Evolutionary conservation across 352 stramenopile genomes (phyloP).

Genomic region (Globisporangium lucens): DNA sequence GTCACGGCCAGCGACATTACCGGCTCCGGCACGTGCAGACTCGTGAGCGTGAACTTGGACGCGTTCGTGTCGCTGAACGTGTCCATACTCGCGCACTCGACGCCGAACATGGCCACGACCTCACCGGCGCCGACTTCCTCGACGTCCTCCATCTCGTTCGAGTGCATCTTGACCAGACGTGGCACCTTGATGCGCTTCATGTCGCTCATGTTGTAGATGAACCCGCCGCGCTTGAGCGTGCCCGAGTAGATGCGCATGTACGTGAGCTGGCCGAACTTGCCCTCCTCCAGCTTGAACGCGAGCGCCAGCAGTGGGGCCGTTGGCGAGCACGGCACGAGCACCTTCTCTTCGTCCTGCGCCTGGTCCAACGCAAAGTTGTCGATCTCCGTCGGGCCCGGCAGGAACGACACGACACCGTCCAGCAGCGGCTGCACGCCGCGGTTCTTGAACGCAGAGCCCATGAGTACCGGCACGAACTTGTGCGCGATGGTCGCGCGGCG

Average conservation of each 20-base stretch:
- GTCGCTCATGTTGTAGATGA: constrained; percentile 88
- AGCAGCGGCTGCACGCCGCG: constrained; percentile 98
- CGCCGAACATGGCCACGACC: constrained; percentile 98
- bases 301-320: constrained; percentile 94
- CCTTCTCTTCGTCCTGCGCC: constrained; percentile 89
- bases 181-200: constrained; percentile 95
- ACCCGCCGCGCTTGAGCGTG: constrained; percentile 80
- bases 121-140: constrained; percentile 93
- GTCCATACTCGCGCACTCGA: constrained; percentile 99
- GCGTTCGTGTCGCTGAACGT: constrained; percentile 92
- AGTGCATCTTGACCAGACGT: constrained; percentile 99
- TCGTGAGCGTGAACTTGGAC: constrained; percentile 93
- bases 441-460: constrained; percentile 98
- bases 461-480: constrained; percentile 99
- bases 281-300: constrained; percentile 99
- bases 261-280: constrained; percentile 98
- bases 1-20: constrained; percentile 98
- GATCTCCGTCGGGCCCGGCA: constrained; percentile 94
- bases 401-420: constrained; percentile 97
- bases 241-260: constrained; percentile 96
- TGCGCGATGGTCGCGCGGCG: constrained; percentile 94
- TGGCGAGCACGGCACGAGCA: constrained; percentile 83
- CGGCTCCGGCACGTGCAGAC: constrained; percentile 97
- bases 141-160: constrained; percentile 99
- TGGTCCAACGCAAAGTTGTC: constrained; percentile 96